Evolutionary conservation across 192 early-diverging fungal genomes (phyloP).

Genomic region (Gaertneriomyces semiglobifer): DNA sequence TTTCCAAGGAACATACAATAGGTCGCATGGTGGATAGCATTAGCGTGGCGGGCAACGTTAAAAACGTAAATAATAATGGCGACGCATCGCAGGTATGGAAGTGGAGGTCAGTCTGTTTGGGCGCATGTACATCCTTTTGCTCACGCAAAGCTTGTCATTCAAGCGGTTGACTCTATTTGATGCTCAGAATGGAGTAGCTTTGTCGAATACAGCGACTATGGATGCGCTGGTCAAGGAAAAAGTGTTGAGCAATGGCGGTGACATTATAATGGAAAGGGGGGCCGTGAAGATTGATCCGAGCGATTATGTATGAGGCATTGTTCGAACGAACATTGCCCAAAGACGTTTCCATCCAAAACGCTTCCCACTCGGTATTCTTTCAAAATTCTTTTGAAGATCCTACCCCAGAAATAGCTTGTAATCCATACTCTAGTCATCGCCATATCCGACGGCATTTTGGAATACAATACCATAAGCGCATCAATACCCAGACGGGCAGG

Average conservation of each 20-base stretch:
- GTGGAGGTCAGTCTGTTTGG: neutral
- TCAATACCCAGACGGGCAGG: too few relatives aligned
- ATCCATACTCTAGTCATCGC: too few relatives aligned
- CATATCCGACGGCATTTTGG: too few relatives aligned
- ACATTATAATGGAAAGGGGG: slow-evolving; percentile 3
- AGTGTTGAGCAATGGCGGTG: neutral
- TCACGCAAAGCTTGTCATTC: neutral
- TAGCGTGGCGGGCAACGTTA: neutral
- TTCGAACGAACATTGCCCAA: neutral
- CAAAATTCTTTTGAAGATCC: neutral
- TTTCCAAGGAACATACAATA: slow-evolving; percentile 9
- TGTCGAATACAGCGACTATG: neutral
- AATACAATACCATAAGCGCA: too few relatives aligned
- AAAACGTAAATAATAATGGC: slow-evolving; percentile 3
- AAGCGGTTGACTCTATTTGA: slow-evolving; percentile 4
- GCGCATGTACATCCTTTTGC: neutral
- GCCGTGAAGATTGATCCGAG: neutral
- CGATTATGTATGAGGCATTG: neutral
- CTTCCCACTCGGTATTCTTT: neutral
- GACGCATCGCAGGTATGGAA: neutral
- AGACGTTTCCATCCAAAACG: neutral
- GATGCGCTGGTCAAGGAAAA: neutral
- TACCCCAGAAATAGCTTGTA: neutral
- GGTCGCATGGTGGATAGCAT: slow-evolving; percentile 8
- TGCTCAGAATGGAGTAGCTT: neutral